Evolutionary conservation across 2,329 filamentous ascomycete species (phyloP), one percentile per base, ranked within the genome.

Genomic region (Clonostachys solani): DNA sequence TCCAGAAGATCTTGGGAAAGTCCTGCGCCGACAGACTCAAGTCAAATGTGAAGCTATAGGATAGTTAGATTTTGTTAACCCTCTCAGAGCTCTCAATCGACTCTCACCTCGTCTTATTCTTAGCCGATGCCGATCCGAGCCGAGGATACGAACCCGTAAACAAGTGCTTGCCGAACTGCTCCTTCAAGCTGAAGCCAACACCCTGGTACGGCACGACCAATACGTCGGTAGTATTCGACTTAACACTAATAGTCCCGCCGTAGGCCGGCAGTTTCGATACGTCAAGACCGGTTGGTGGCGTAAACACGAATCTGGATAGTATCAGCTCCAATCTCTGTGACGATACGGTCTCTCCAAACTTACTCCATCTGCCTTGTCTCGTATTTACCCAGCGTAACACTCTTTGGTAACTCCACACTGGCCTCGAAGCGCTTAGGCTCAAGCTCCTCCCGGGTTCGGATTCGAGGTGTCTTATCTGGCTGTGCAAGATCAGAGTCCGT

Each of bases 201-300:
- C 23, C 23, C 23, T 29, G 23, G 10, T 43, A 68, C 0, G 62
- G 63, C 5, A 68, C 51, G 2, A 56, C 56, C 2, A 68, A 55
- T 10, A 55, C 43, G 40, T 67, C 66, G 12, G 58, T 57, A 18
- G 61, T 60, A 19, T 55, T 56, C n/a, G 56, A 57, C 3, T 52
- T 52, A 29, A 68, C 47, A 12, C 60, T 47, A 17, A 68, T 54
- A 49, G 62, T 64, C 35, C 65, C 65, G 42, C 60, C 62, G 51
- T 68, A 67, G 7, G 65, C 51, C 6, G 63, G 64, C 46, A 68
- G 44, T 15, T 52, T 55, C 2, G 53, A 52, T 5, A 57, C 33
- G 18, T 63, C 58, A 55, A 8, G 49, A 42, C 19, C 40, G 49
- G 40, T 50, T 38, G 10, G 62, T 63, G 13, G 56, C 59, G 16